Evolutionary conservation across 208 protist species (phyloP).

Genomic region (Crithidia bombi): DNA sequence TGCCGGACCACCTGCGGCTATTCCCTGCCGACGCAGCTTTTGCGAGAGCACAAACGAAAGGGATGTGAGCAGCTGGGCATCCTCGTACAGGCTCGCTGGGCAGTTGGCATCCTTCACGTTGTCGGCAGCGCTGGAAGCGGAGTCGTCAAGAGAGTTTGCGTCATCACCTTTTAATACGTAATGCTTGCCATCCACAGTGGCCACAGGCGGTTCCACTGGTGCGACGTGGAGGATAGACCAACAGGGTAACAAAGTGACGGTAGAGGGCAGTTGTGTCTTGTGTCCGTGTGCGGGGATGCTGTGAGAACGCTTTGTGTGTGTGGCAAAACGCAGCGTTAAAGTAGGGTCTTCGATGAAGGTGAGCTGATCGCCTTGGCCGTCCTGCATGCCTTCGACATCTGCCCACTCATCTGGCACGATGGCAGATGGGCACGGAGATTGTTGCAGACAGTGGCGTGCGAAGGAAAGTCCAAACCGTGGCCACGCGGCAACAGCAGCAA

Average conservation of each 20-base stretch:
- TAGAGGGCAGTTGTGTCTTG: background rate
- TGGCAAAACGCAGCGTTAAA: constrained; percentile 7
- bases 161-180: background rate
- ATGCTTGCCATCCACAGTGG: too few relatives aligned
- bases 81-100: constrained; percentile 13
- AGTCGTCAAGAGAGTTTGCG: background rate
- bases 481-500: constrained; percentile 6
- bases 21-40: background rate
- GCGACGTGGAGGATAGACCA: constrained; percentile 28
- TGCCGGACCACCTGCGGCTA: background rate
- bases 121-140: background rate
- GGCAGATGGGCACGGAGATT: constrained; percentile 14
- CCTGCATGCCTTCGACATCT: constrained; percentile 12
- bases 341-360: constrained; percentile 35
- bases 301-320: background rate
- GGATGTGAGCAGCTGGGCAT: constrained; percentile 31
- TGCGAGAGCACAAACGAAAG: constrained; percentile 8
- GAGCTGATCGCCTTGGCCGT: constrained; percentile 5
- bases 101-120: background rate
- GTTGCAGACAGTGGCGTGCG: constrained; percentile 28
- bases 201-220: constrained; percentile 15
- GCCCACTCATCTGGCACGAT: constrained; percentile 26
- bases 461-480: constrained; percentile 26
- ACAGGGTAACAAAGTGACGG: constrained; percentile 23
- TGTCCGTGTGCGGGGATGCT: background rate